A percentile compares a stretch with the other conserved stretches of the same genome.
Conservation (phyloP, 2,329 filamentous ascomycete species). For the Trichoderma lentiforme region DNA sequence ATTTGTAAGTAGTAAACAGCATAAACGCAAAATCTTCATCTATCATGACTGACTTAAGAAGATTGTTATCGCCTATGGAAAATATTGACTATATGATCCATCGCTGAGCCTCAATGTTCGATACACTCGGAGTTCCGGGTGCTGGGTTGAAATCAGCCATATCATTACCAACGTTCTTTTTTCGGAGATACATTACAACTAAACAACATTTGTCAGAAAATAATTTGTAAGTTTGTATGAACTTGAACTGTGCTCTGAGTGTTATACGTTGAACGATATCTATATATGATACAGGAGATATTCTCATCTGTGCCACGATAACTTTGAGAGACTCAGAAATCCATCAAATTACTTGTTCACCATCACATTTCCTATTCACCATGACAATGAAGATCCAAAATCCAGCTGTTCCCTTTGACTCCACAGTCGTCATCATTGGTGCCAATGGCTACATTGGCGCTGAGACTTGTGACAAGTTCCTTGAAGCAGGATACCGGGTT, state of each 20-base stretch:
- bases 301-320: not conserved
- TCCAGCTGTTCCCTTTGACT: not conserved
- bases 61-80: rapidly evolving
- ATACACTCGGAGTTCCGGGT: not conserved
- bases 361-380: not conserved
- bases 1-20: no score
- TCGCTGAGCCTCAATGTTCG: not conserved
- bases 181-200: not conserved
- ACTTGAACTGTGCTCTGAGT: not conserved
- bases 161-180: not conserved
- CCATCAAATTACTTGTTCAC: not conserved
- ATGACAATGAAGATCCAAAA: not conserved
- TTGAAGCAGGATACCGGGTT: not conserved
- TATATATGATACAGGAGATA: not conserved
- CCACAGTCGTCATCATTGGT: not conserved
- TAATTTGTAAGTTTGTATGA: not conserved
- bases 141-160: not conserved
- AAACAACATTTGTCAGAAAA: not conserved
- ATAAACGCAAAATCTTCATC: not conserved
- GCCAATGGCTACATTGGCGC: not conserved
- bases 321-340: not conserved
- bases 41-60: not conserved
- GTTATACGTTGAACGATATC: not conserved
- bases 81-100: not conserved
- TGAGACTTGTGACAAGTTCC: not conserved